Evolutionary conservation across 1,284 basidiomycete genomes (phyloP).

Genomic region (Sanghuangporus baumii): DNA sequence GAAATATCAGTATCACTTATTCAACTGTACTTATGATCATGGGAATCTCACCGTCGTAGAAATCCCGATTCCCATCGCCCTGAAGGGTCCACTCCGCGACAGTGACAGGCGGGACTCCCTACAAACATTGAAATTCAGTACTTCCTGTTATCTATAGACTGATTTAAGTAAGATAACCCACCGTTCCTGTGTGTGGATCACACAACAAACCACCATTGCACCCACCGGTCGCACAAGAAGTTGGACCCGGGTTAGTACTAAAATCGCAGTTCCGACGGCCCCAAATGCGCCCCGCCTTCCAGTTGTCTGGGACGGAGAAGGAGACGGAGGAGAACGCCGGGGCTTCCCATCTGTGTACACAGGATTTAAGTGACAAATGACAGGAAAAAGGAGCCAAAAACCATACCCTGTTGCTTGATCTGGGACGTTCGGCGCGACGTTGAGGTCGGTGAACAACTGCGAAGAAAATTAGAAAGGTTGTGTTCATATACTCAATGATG

Average conservation of each 20-base stretch:
- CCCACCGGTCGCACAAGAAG: conserved; percentile 38
- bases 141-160: conserved; percentile 16
- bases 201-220: conserved; percentile 45
- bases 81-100: conserved; percentile 53
- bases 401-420: conserved; percentile 14
- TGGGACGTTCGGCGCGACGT: conserved; percentile 21
- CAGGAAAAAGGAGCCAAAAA: background rate
- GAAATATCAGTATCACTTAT: conserved; percentile 20
- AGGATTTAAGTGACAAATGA: background rate
- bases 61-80: conserved; percentile 34
- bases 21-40: background rate
- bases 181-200: conserved; percentile 20
- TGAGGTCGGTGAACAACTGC: conserved; percentile 21
- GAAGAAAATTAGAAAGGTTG: background rate
- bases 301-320: conserved; percentile 27
- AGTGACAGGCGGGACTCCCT: conserved; percentile 57
- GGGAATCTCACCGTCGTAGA: conserved; percentile 38
- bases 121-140: conserved; percentile 27
- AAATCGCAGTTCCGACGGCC: conserved; percentile 49
- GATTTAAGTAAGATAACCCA: background rate
- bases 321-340: conserved; percentile 18
- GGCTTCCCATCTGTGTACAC: conserved; percentile 23
- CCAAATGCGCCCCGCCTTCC: conserved; percentile 28
- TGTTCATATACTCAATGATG: background rate
- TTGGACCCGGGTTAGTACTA: conserved; percentile 30